Conservation (phyloP, 306 rosid species). For the Sechiopsis laciniata region DNA sequence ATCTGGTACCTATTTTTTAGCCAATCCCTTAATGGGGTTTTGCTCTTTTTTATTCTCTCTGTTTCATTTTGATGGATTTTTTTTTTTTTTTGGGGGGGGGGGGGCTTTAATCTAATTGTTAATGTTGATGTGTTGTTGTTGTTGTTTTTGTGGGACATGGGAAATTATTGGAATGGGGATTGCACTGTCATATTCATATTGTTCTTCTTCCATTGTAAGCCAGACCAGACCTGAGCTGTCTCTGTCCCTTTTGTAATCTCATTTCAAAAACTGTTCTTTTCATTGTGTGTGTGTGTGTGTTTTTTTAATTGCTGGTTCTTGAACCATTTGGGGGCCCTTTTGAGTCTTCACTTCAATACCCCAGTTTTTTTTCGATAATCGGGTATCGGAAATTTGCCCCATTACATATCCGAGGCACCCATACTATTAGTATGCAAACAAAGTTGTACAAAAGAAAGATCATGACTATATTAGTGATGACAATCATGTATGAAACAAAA, state of each 20-base stretch:
- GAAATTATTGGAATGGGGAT: neutral
- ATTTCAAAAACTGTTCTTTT: neutral
- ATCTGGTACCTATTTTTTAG: neutral
- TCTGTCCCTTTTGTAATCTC: neutral
- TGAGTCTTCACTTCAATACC: neutral
- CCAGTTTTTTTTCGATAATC: neutral
- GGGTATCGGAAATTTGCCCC: too few species aligned
- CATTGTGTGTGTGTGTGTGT: neutral
- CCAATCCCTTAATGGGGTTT: neutral
- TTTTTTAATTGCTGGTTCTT: neutral
- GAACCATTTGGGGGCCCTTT: slow-evolving; percentile 3
- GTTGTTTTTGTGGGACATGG: slow-evolving; percentile 4
- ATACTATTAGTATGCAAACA: too few species aligned
- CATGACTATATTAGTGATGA: too few species aligned
- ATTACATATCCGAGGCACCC: too few species aligned
- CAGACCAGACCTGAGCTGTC: neutral
- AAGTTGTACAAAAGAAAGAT: too few species aligned
- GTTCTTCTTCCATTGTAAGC: neutral
- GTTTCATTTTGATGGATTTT: neutral
- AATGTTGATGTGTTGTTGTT: neutral
- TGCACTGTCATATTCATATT: slow-evolving; percentile 7
- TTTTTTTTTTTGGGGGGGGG: neutral
- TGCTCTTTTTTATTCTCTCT: neutral
- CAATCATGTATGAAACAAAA: too few species aligned
- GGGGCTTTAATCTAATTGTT: neutral